Conservation (phyloP, 345 rosid genomes). For the Dipteronia dyeriana region DNA sequence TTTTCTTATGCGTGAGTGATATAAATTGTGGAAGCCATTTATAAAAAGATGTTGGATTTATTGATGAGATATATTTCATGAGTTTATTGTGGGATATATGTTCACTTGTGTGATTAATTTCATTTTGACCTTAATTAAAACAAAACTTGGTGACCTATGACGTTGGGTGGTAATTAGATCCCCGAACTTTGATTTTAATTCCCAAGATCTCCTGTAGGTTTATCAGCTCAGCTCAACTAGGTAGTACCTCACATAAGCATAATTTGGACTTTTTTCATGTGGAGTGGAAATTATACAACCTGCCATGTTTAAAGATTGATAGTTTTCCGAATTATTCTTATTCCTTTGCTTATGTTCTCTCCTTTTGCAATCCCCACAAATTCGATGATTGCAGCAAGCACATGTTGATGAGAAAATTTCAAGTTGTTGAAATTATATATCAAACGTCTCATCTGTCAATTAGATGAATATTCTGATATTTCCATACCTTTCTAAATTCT, state of each 20-base stretch:
- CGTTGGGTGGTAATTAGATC: no score
- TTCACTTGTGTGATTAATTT: background rate
- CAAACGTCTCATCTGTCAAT: background rate
- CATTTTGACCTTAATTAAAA: no score
- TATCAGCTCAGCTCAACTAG: no score
- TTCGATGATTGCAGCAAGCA: background rate
- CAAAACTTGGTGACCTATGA: no score
- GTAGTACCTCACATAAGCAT: no score
- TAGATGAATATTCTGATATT: background rate
- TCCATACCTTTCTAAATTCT: background rate
- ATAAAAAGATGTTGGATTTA: background rate
- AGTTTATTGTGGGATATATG: background rate
- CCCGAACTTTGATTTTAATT: no score
- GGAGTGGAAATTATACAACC: background rate
- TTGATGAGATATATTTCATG: background rate
- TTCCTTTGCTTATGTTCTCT: background rate
- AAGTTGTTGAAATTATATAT: background rate
- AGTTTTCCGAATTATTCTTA: background rate
- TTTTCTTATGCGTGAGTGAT: slow-evolving; percentile 23
- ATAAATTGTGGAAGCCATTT: slow-evolving; percentile 37
- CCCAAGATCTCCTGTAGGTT: no score
- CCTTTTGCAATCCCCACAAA: background rate
- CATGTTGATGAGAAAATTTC: no score
- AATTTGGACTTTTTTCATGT: no score
- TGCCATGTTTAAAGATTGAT: background rate